Conservation (phyloP, 1,139 yeast species). For the Suhomyces anneliseae region DNA sequence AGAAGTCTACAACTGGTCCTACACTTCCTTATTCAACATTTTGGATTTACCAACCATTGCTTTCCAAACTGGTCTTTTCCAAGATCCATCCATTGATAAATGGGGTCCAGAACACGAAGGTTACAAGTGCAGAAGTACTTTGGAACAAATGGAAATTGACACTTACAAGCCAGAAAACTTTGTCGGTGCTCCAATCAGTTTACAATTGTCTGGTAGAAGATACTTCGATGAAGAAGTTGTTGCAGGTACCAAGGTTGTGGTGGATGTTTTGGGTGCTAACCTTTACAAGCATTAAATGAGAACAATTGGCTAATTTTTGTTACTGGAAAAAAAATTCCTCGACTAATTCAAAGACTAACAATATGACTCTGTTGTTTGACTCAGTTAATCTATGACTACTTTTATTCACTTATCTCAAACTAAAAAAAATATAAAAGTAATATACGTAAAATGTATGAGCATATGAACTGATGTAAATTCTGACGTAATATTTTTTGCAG, state of each 20-base stretch:
- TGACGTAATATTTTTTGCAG: too few relatives aligned
- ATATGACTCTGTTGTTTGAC: too few relatives aligned
- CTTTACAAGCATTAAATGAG: slow-evolving; percentile 16
- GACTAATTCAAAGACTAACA: too few relatives aligned
- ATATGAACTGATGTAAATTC: too few relatives aligned
- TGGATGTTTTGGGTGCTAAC: slow-evolving; percentile 27
- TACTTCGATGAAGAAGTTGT: slow-evolving; percentile 56
- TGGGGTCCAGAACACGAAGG: slow-evolving; percentile 35
- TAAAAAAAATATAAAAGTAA: too few relatives aligned
- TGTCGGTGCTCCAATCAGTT: slow-evolving; percentile 52
- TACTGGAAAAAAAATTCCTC: too few relatives aligned
- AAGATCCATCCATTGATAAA: slow-evolving; percentile 48
- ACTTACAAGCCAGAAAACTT: slow-evolving; percentile 40
- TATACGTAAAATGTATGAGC: too few relatives aligned
- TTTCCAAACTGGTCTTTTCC: slow-evolving; percentile 61
- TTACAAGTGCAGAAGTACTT: slow-evolving; percentile 37
- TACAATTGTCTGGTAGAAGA: slow-evolving; percentile 53
- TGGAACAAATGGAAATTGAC: slow-evolving; percentile 46
- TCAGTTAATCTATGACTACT: too few relatives aligned
- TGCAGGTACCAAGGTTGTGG: slow-evolving; percentile 37
- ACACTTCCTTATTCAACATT: slow-evolving; percentile 66
- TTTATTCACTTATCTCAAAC: too few relatives aligned
- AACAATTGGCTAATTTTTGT: background rate
- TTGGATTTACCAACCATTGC: slow-evolving; percentile 63
- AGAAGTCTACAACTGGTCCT: slow-evolving; percentile 72